Conservation (phyloP, 139 green algal genomes). For the Chlorella sp. region DNA sequence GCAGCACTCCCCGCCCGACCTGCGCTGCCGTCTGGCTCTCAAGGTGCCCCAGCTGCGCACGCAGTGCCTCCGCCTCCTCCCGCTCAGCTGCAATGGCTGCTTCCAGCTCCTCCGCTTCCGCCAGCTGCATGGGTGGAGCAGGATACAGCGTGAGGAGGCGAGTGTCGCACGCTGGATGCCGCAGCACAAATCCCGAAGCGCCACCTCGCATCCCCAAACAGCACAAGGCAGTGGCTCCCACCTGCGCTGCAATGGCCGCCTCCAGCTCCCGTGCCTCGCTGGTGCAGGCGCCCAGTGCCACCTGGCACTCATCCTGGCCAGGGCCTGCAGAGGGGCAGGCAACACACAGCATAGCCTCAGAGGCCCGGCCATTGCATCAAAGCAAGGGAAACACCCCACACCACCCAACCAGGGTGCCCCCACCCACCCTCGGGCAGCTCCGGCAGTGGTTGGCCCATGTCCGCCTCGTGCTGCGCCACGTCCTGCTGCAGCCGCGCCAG, state of each 20-base stretch:
- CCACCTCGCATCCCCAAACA: no score
- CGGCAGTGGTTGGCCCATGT: not conserved
- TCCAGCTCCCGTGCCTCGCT: conserved; percentile 32
- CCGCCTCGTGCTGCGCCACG: conserved; percentile 2
- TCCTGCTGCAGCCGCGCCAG: conserved; percentile 20
- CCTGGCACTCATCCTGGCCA: conserved; percentile 9
- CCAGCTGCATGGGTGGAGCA: not conserved
- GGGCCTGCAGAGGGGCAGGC: not conserved
- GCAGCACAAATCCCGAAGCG: no score
- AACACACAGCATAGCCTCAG: no score
- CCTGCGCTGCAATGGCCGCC: conserved; percentile 12
- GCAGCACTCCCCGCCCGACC: not conserved
- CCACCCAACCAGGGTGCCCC: no score
- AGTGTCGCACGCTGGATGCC: no score
- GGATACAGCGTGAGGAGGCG: no score
- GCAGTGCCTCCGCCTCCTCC: conserved; percentile 28
- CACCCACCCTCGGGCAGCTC: conserved; percentile 25
- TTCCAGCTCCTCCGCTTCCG: conserved; percentile 29
- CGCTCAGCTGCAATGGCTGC: conserved; percentile 39
- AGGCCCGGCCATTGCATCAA: no score
- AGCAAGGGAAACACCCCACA: no score
- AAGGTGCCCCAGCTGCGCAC: conserved; percentile 30
- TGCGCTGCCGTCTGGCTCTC: conserved; percentile 19
- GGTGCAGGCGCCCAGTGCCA: conserved; percentile 16
- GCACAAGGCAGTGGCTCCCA: no score